phyloP scores from a whole-genome alignment of 192 early-diverging fungal species.

The Linnemannia schmuckeri region DNA sequence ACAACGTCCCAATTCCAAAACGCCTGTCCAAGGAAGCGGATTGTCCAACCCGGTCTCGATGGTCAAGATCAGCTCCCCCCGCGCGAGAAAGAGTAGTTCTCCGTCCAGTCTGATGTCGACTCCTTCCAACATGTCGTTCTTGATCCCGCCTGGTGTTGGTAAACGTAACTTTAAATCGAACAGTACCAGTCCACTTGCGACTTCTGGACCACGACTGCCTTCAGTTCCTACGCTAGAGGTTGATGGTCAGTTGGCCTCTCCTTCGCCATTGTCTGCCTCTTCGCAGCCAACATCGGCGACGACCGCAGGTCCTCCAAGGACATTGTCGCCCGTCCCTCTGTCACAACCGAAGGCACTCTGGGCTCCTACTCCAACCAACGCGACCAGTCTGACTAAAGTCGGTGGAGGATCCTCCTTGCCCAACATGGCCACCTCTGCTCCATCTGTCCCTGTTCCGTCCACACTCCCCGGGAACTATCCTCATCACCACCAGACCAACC shows the following conservation, averaged over 20 bases:
- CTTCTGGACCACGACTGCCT: background rate
- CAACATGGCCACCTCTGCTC: background rate
- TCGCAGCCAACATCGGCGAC: background rate
- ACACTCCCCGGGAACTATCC: background rate
- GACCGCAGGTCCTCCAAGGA: background rate
- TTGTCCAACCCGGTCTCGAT: slow-evolving; percentile 21
- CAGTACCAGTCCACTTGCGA: slow-evolving; percentile 42
- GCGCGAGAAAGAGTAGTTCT: slow-evolving; percentile 41
- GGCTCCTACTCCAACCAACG: background rate
- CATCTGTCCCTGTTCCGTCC: background rate
- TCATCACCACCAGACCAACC: background rate
- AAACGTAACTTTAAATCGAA: slow-evolving; percentile 34
- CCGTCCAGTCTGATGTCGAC: slow-evolving; percentile 49
- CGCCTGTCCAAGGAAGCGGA: slow-evolving; percentile 6
- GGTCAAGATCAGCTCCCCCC: slow-evolving; percentile 19
- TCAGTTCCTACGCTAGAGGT: background rate
- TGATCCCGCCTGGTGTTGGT: slow-evolving; percentile 34
- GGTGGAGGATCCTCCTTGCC: too few species aligned
- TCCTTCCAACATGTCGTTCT: slow-evolving; percentile 49
- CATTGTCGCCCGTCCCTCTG: background rate
- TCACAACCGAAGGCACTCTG: slow-evolving; percentile 9
- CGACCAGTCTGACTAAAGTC: too few species aligned
- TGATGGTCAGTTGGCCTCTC: background rate
- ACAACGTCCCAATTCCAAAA: slow-evolving; percentile 14
- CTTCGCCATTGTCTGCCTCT: background rate